These are phyloP conservation scores for Kodamaea leandrae DNA, from an alignment of 805 yeast genomes.

Conservation along the genomic window DNA sequence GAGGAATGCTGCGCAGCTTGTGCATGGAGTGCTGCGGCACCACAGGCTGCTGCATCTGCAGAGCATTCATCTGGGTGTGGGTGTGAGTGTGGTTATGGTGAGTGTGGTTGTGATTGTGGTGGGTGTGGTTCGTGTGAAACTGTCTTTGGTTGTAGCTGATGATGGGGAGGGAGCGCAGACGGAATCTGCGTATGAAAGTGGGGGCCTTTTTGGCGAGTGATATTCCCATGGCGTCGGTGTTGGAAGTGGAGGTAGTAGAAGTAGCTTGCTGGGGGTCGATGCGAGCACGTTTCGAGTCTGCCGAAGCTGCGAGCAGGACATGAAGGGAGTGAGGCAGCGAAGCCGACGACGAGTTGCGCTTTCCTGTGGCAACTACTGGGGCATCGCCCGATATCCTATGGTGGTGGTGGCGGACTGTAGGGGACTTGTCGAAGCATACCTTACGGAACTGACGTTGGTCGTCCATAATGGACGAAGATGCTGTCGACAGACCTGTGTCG, in stretches of 20 bases:
- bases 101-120: conserved; percentile 12
- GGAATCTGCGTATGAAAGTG: conserved; percentile 33
- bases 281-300: conserved; percentile 21
- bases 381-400: conserved; percentile 1
- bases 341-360: conserved; percentile 17
- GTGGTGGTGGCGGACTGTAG: conserved; percentile 10
- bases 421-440: conserved; percentile 29
- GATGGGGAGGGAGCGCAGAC: conserved; percentile 43
- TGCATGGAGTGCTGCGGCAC: not conserved
- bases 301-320: conserved; percentile 6
- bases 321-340: conserved; percentile 11
- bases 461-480: conserved; percentile 1
- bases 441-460: conserved; percentile 25
- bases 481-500: conserved; percentile 1
- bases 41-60: not conserved
- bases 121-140: conserved; percentile 16
- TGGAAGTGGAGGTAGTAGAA: no score
- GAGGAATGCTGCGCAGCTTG: conserved; percentile 29
- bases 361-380: conserved; percentile 2
- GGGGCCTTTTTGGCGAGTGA: conserved; percentile 24
- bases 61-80: conserved; percentile 7
- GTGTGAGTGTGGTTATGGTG: conserved; percentile 11
- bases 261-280: conserved; percentile 16
- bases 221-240: conserved; percentile 9
- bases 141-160: conserved; percentile 31